Evolutionary conservation across 805 yeast genomes (phyloP).

Genomic region (Lipomyces spencermartinsiae): DNA sequence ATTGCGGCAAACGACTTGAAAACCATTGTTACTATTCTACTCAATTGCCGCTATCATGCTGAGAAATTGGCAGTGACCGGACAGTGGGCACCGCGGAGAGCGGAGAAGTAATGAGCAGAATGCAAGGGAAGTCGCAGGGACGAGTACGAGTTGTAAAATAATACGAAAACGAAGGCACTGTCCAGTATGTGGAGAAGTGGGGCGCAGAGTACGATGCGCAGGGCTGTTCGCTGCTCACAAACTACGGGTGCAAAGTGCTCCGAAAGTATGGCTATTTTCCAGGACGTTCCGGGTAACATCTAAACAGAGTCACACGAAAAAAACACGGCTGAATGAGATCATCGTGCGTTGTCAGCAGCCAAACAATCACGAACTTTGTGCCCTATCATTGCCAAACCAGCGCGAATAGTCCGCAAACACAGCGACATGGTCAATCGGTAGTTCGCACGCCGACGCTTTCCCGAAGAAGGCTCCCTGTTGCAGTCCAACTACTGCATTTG

Average conservation of each 20-base stretch:
- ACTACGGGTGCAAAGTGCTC: background rate
- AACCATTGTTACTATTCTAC: conserved; percentile 41
- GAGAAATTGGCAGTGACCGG: background rate
- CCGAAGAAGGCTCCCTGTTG: background rate
- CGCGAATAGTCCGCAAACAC: background rate
- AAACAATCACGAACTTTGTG: background rate
- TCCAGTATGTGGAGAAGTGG: background rate
- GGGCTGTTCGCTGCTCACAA: background rate
- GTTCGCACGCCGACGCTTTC: background rate
- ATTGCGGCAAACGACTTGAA: conserved; percentile 49
- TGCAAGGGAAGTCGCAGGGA: background rate
- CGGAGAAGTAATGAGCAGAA: background rate
- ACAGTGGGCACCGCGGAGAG: background rate
- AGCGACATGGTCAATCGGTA: too few relatives aligned
- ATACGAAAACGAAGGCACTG: too few relatives aligned
- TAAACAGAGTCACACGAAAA: conserved; percentile 3
- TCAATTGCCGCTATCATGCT: background rate
- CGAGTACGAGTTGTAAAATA: too few relatives aligned
- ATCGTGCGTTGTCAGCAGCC: background rate
- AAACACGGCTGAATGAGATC: background rate
- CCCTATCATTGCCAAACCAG: background rate
- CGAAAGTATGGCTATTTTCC: background rate
- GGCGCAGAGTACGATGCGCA: background rate
- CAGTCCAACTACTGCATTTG: too few relatives aligned
- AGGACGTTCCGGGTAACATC: background rate